These are phyloP conservation scores for Tilletia setariae DNA, from an alignment of 1,284 basidiomycete genomes.

Conservation along the genomic window DNA sequence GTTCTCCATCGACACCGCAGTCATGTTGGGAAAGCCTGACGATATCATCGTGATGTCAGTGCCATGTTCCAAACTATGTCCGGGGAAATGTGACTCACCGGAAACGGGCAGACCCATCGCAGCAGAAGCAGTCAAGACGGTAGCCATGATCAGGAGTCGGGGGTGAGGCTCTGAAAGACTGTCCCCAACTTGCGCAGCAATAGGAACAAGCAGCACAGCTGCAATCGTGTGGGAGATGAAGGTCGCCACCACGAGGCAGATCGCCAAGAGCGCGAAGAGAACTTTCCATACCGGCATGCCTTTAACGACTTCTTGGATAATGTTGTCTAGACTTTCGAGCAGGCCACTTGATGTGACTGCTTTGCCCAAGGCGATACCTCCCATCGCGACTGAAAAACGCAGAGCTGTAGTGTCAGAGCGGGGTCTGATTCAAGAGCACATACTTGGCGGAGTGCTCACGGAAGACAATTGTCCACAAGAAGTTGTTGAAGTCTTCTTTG, in stretches of 20 bases:
- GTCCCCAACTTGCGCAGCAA: constrained; percentile 83
- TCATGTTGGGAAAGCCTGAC: constrained; percentile 89
- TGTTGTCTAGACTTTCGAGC: constrained; percentile 58
- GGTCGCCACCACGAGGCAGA: constrained; percentile 74
- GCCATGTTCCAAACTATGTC: neutral
- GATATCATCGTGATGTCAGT: no score
- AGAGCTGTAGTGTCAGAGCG: neutral
- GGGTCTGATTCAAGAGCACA: no score
- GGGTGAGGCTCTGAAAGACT: constrained; percentile 60
- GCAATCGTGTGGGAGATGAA: constrained; percentile 66
- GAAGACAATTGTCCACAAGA: constrained; percentile 54
- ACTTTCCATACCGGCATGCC: constrained; percentile 76
- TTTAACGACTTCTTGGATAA: constrained; percentile 69
- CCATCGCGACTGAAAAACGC: constrained; percentile 64
- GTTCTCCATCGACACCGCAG: constrained; percentile 77
- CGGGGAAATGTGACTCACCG: neutral
- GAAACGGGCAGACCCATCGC: constrained; percentile 79
- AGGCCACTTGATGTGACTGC: constrained; percentile 87
- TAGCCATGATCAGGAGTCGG: constrained; percentile 58
- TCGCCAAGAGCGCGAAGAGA: constrained; percentile 73
- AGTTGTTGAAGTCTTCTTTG: constrained; percentile 64
- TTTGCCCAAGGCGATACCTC: constrained; percentile 92
- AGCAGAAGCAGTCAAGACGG: constrained; percentile 84
- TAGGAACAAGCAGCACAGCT: constrained; percentile 89
- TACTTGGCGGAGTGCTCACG: constrained; percentile 41